Evolutionary conservation across 495 filamentous ascomycete species (phyloP), one percentile per base, ranked within the genome.

Genomic region (Penicillium soppii): DNA sequence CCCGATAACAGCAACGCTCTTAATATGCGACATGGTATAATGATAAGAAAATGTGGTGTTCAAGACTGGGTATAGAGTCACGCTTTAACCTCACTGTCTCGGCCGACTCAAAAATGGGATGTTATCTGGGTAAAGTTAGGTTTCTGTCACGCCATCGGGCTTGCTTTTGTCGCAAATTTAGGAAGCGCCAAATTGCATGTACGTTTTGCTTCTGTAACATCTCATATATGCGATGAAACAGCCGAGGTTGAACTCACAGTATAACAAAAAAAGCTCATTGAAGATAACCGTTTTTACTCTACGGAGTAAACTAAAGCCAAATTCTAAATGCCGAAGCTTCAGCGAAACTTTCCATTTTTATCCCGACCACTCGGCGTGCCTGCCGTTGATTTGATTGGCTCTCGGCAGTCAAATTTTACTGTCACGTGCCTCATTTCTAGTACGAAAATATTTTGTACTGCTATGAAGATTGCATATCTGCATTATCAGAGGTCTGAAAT

Each of bases 1-100:
- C 8, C 82, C 81, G 50, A 85, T 82, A 4, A 85, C 71, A 16
- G 82, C 82, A 9, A 84, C 72, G 17, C 74, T 69, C 58, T 78
- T 82, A 21, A 75, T 56, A 6, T 55, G 51, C 37, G 51, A 17
- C 62, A 67, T 62, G 16, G n/a, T 51, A 4, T 16, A 26, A 37
- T 6, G 7, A 29, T 20, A 10, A 29, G 8, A 29, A 29, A 5
- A 19, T 36, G 13, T 25, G 6, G 10, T 22, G 19, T 3, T 22
- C n/a, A 15, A 22, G 7, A 16, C 17, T 26, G 32, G n/a, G 17
- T 12, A 4, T 12, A 12, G 33, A 33, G 44, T 10, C 19, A n/a
- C 12, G 25, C 20, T 47, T 37, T n/a, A 45, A 19, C 3, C 29
- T 22, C 1, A 13, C 8, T 42, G 23, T 63, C 52, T 64, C 61